Evolutionary conservation across 805 yeast species (phyloP).

Genomic region (Torulaspora gathmanii): DNA sequence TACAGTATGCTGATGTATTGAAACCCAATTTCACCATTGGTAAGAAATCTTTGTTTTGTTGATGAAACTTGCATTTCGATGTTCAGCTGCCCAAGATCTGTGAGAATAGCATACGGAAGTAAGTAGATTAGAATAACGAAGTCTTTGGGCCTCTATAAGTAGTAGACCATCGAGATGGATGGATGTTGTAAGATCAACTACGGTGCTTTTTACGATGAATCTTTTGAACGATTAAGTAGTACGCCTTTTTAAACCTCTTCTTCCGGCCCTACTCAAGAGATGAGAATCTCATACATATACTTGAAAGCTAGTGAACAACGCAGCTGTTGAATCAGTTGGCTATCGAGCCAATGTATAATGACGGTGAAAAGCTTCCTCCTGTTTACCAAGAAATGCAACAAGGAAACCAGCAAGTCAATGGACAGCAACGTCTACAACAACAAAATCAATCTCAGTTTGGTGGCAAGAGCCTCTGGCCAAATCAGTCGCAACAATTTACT

Average conservation of each 20-base stretch:
- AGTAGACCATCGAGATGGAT: too few relatives aligned
- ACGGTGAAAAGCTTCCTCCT: constrained; percentile 11
- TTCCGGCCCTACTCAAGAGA: neutral
- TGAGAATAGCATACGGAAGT: neutral
- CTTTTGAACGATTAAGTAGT: too few relatives aligned
- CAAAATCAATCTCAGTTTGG: constrained; percentile 13
- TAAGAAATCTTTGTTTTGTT: neutral
- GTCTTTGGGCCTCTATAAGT: too few relatives aligned
- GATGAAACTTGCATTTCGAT: neutral
- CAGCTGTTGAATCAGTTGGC: neutral
- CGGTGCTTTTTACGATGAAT: too few relatives aligned
- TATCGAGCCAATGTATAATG: constrained; percentile 11
- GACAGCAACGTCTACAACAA: constrained; percentile 16
- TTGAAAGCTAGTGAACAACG: neutral
- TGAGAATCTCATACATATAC: neutral
- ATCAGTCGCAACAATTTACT: constrained; percentile 12
- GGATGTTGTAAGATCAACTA: too few relatives aligned
- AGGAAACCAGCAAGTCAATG: constrained; percentile 9
- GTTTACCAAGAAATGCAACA: constrained; percentile 14
- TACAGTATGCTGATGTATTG: too few relatives aligned
- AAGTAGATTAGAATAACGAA: neutral
- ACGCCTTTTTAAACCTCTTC: too few relatives aligned
- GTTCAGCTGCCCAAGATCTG: neutral
- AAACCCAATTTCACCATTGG: neutral
- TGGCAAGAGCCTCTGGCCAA: constrained; percentile 21